Evolutionary conservation across 768 basidiomycete genomes (phyloP), one percentile per base, ranked within the genome.

Genomic region (Amanita polypyramis): DNA sequence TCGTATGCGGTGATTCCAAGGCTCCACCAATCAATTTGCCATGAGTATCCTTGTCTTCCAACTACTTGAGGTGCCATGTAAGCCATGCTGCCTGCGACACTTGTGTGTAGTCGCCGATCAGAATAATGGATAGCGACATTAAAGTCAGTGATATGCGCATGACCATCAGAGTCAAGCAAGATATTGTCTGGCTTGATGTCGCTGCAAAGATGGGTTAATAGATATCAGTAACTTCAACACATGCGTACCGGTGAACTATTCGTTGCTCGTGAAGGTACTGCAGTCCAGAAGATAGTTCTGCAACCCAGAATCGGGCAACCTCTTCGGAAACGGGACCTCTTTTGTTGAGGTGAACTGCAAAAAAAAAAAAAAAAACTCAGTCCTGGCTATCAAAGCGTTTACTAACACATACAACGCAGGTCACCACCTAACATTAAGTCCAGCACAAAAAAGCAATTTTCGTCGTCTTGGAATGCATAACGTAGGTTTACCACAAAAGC

Each of bases 61-160:
- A 97, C 74, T n/a, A 99, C 85, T 63, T 99, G 92, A 0, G 95
- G 94, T 8, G 94, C 94, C 96, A 99, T 99, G 68, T 99, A 99
- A 0, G 96, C 95, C 91, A 99, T 94, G 59, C 89, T 93, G 3
- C 96, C 96, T 5, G 96, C 95, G 12, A 99, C 87, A 51, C 89
- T 91, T 0, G 89, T 92, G 64, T 98, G 84, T 52, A 86, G 59
- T 30, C 94, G 77, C 45, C 84, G 75, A 51, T 90, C 87, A 9
- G 94, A 95, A 62, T 92, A 97, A 63, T 98, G 95, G 6, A 98
- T 95, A 19, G 95, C 96, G 55, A 99, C 93, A 59, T 99, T 99
- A 70, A 99, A 96, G 67, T 99, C 96, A 7, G 96, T 98, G 57
- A 99, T 71, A 60, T 98, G 95, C 1, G 90, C 95, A 60, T 99